Evolutionary conservation across 75 land plant genomes (phyloP), one percentile per base, ranked within the genome.

Genomic region (Selaginella moellendorffii): DNA sequence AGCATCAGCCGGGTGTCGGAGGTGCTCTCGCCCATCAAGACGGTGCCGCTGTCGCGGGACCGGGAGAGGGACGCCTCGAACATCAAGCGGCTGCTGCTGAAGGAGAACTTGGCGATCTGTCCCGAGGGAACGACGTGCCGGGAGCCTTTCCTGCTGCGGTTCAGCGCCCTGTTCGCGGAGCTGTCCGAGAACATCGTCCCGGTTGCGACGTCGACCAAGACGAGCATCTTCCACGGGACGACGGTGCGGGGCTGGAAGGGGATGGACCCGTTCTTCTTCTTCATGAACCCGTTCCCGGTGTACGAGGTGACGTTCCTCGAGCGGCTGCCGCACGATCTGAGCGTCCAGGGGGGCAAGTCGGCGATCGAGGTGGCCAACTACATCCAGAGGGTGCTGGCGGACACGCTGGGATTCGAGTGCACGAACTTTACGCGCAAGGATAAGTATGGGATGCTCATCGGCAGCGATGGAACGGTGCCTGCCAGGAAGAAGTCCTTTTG

Each of bases 121-220:
- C 97, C 97, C 0, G 97, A 92, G 59, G 97, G 97, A 2, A 92
- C 97, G 0, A 92, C 97, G 0, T 92, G 97, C 66, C 54, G 97
- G 29, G 95, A 88, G 77, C 97, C 97, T 0, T 92, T 85, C 29
- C 68, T 92, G 23, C 69, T 92, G 25, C 61, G 97, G 24, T 92
- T 92, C 64, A 85, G 89, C 65, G 86, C 97, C 0, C 72, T 92
- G 0, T 92, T 92, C 31, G 97, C 97, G 0, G 97, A 92, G 81
- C 72, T 88, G 0, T 81, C 86, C 1, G 97, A 91, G 46, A 22
- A 62, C 26, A 69, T 73, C 9, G 65, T 69, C 10, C 75, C 73
- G 1, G 72, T 73, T 8, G 75, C 73, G 12, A 26, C 59, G 56
- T n/a, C 30, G 0, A 26, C 52, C 30, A 2, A 60, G 23, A 52